These are phyloP conservation scores for Wickerhamiella bombiphila DNA, from an alignment of 805 yeast species.

Conservation along the genomic window DNA sequence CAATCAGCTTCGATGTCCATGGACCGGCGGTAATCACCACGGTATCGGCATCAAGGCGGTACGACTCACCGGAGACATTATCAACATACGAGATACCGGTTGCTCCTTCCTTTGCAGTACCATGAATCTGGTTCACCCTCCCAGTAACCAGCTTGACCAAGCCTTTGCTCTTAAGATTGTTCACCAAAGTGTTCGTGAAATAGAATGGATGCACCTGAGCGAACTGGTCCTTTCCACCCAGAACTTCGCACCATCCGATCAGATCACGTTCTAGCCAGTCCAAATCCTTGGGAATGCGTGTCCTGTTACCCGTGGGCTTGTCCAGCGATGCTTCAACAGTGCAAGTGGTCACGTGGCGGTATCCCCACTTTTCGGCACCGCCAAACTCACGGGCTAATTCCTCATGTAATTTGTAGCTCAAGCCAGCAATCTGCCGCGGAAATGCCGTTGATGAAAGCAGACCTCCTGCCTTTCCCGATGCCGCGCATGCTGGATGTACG, in stretches of 20 bases:
- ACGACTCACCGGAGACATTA: neutral
- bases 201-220: constrained; percentile 95
- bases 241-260: constrained; percentile 56
- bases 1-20: constrained; percentile 84
- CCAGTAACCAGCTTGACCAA: constrained; percentile 77
- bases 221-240: constrained; percentile 77
- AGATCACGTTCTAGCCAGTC: constrained; percentile 60
- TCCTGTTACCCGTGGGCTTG: constrained; percentile 3
- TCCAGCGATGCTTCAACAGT: constrained; percentile 44
- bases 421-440: constrained; percentile 84
- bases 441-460: constrained; percentile 91
- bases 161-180: constrained; percentile 68
- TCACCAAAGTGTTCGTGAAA: constrained; percentile 71
- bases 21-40: constrained; percentile 88
- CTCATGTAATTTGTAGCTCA: constrained; percentile 74
- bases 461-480: constrained; percentile 96
- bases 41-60: constrained; percentile 45
- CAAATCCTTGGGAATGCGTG: constrained; percentile 34
- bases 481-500: constrained; percentile 91
- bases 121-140: constrained; percentile 55
- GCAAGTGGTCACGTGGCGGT: constrained; percentile 73
- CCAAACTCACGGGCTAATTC: constrained; percentile 61
- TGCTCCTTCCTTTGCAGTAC: constrained; percentile 52
- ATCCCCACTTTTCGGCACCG: constrained; percentile 89
- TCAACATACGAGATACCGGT: constrained; percentile 54